These are phyloP conservation scores for Phytophthora hibernalis DNA, from an alignment of 352 stramenopile genomes.

Conservation along the genomic window DNA sequence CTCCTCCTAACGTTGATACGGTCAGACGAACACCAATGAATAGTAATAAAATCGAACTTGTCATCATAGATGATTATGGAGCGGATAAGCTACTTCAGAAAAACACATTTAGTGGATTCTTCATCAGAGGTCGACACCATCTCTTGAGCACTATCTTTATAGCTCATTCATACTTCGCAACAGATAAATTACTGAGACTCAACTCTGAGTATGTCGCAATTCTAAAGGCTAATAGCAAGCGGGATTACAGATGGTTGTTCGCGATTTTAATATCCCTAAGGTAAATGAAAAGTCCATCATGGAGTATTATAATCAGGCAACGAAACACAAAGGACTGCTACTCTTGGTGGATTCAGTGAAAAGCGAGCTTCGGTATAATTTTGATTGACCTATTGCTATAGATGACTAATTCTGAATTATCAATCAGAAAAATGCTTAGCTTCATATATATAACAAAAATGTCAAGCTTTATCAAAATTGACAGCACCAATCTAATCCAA, in stretches of 20 bases:
- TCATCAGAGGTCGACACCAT: constrained; percentile 38
- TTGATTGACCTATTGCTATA: background rate
- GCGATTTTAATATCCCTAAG: constrained; percentile 36
- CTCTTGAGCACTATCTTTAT: constrained; percentile 21
- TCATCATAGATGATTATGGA: constrained; percentile 40
- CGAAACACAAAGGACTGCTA: constrained; percentile 34
- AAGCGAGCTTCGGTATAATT: background rate
- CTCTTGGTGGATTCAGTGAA: constrained; percentile 2
- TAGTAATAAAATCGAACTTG: constrained; percentile 3
- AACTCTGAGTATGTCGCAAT: constrained; percentile 30
- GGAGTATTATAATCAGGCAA: constrained; percentile 37
- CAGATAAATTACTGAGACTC: constrained; percentile 43
- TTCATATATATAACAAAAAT: constrained; percentile 5
- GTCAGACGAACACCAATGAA: constrained; percentile 26
- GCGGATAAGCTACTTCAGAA: constrained; percentile 42
- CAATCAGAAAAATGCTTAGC: constrained; percentile 2
- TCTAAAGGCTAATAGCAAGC: constrained; percentile 41
- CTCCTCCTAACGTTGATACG: constrained; percentile 36
- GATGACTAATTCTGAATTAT: background rate
- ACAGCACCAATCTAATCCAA: background rate
- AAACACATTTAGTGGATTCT: constrained; percentile 44
- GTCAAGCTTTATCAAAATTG: background rate
- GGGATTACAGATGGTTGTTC: constrained; percentile 39
- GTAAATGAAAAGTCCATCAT: constrained; percentile 21
- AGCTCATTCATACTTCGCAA: constrained; percentile 33